Evolutionary conservation across 2,329 filamentous ascomycete genomes (phyloP), one percentile per base, ranked within the genome.

Genomic region (Neocatenulostroma microsporum): DNA sequence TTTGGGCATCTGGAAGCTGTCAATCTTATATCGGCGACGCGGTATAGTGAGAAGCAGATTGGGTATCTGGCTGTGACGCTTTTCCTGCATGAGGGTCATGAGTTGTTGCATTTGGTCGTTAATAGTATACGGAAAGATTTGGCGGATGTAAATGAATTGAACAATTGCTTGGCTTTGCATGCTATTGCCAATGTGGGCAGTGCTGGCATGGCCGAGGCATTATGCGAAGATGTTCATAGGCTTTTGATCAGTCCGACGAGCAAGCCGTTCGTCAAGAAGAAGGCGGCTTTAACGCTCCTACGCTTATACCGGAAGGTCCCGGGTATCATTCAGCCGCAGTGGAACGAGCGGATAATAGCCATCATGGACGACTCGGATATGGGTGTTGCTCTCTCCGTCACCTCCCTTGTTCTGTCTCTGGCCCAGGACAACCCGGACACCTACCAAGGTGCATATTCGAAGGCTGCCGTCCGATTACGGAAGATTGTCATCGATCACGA

Each of bases 1-100:
- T 98, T 98, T 63, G 91, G 91, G 38, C 91, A 98, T 60, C 78
- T 98, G 50, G 91, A 98, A 67, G 93, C 93, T 21, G 89, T 98
- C 58, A 96, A 96, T 58, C 76, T 98, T 55, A 93, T 98, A 51
- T 95, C 89, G 19, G 87, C 89, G 38, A 87, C 74, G 57, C 98
- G 96, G 61, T 98, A 96, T 66, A 96, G 89, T 15, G 91, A 98
- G 62, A 98, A 98, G 68, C 91, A 98, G 70, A 98, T 98, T 58
- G 91, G 91, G 38, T 98, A 98, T 61, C 74, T 98, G 52, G 91
- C 91, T 36, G 93, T 98, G 63, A 98, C 91, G 2, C 73, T 98
- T 37, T 96, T 98, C 65, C 71, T 98, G 26, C 91, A 98, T 63
- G 91, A 98, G 65, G 80, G 94, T 62, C 91, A 98, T 66, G 91